A percentile compares a stretch with the other conserved stretches of the same genome.
These are phyloP conservation scores for Akanthomyces dipterigenus DNA, from an alignment of 2,329 filamentous ascomycete species.

Conservation along the genomic window DNA sequence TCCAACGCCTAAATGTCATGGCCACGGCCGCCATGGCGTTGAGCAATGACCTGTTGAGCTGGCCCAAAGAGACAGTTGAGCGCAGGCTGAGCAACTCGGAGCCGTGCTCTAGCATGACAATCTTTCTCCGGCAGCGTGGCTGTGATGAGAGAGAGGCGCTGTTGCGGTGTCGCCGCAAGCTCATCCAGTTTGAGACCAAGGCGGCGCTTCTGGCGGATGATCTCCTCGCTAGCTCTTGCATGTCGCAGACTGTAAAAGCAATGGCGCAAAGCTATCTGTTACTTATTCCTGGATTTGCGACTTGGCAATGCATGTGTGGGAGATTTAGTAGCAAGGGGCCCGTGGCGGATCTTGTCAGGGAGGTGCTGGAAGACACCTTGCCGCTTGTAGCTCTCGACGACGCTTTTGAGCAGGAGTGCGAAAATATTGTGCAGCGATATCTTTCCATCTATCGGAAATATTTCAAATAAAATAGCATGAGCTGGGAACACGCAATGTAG, in stretches of 20 bases:
- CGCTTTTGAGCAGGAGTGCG: conserved; percentile 7
- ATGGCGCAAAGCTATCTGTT: not conserved
- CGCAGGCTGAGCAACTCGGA: not conserved
- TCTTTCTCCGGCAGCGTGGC: not conserved
- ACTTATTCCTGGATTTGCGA: not conserved
- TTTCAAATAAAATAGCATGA: not conserved
- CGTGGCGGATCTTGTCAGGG: not conserved
- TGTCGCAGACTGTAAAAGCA: not conserved
- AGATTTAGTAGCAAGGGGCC: not conserved
- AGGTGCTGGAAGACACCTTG: conserved; percentile 8
- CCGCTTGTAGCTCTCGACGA: conserved; percentile 15
- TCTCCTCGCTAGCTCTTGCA: not conserved
- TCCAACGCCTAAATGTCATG: not conserved
- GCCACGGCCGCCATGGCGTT: not conserved
- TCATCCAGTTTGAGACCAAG: not conserved
- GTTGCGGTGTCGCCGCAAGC: not conserved
- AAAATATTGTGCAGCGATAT: not conserved
- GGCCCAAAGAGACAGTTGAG: not conserved
- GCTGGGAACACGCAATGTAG: not conserved
- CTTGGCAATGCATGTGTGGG: not conserved
- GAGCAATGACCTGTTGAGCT: not conserved
- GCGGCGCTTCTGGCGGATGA: not conserved
- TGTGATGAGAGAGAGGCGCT: not conserved
- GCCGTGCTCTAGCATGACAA: not conserved
- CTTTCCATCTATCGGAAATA: not conserved